Base-by-base conservation (phyloP, 192 early-diverging fungal genomes). In the Coemansia sp. region DNA sequence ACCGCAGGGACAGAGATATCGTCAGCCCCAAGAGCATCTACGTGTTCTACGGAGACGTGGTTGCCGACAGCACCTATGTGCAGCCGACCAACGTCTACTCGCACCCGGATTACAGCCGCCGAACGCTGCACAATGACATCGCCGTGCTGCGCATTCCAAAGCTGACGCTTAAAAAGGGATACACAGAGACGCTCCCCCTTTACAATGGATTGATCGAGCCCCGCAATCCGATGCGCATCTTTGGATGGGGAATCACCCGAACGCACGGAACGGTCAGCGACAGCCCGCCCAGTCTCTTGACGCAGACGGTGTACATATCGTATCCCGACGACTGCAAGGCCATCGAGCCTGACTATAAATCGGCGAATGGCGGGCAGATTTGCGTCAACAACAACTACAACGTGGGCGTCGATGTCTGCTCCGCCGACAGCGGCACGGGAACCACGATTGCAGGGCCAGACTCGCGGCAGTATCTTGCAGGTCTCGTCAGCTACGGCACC, bases 401-500 rank as follows among this genome's bases (percentile, higher is more conserved):
- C 23, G 57, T 79, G 14, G 76, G 76, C 11, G 71, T 71, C 27
- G 76, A 79, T 25, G 76, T 67, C 22, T 79, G 76, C 55, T 67
- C 68, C 36, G 76, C 71, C 23, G 76, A 79, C 28, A 72, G 70
- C 6, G 76, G 76, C 4, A 74, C 71, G 1, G 76, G 76, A 13
- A 65, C 55, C 13, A 79, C 68, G 0, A 59, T 74, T 36, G 29
- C 39, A 16, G 53, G 27, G 9, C 25, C 47, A 4, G 58, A 64
- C 4, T 64, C 64, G 34, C 54, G n/a, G 3, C 30, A 59, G 23
- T 79, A 79, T 29, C 54, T 68, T 49, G 71, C 71, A 24, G 76
- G 76, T 20, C 58, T 79, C 22, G 76, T 79, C 52, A 79, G 76
- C 65, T 79, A 74, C 20, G 76, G 76, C 16, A 64, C 64, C 11